These are phyloP conservation scores for Medicago arabica DNA, from an alignment of 306 rosid species.

Conservation along the genomic window DNA sequence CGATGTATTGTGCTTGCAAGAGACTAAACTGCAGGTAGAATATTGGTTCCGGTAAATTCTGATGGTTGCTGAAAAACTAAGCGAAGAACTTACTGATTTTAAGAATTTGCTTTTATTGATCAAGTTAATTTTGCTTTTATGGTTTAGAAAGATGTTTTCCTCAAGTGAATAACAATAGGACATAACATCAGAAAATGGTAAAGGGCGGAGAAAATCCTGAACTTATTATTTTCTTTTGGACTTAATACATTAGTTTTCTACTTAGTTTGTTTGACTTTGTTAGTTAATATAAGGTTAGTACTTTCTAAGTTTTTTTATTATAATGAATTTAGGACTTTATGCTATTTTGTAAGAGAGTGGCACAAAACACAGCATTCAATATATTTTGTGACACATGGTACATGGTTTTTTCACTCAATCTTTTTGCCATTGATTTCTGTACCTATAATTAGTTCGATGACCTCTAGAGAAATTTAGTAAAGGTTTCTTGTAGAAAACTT, in stretches of 20 bases:
- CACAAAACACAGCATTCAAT: background rate
- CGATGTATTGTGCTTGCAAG: conserved; percentile 91
- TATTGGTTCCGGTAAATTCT: conserved; percentile 29
- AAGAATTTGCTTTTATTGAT: background rate
- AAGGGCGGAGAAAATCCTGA: conserved; percentile 10
- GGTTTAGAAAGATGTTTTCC: background rate
- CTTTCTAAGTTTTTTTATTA: conserved; percentile 15
- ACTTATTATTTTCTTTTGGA: conserved; percentile 18
- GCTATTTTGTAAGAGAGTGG: background rate
- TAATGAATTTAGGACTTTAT: background rate
- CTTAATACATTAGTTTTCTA: conserved; percentile 1
- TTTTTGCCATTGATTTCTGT: background rate
- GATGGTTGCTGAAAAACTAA: conserved; percentile 22
- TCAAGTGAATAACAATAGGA: background rate
- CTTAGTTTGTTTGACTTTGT: conserved; percentile 25
- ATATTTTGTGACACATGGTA: background rate
- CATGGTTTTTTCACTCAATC: background rate
- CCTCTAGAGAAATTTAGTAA: background rate
- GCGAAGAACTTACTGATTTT: conserved; percentile 30
- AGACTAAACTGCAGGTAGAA: conserved; percentile 91
- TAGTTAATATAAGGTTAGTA: background rate
- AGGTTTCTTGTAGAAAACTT: background rate
- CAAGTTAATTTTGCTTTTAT: background rate
- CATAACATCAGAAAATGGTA: background rate
- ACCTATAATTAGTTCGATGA: background rate